phyloP scores from a whole-genome alignment of 2,329 filamentous ascomycete genomes.

The Aciculosporium take region DNA sequence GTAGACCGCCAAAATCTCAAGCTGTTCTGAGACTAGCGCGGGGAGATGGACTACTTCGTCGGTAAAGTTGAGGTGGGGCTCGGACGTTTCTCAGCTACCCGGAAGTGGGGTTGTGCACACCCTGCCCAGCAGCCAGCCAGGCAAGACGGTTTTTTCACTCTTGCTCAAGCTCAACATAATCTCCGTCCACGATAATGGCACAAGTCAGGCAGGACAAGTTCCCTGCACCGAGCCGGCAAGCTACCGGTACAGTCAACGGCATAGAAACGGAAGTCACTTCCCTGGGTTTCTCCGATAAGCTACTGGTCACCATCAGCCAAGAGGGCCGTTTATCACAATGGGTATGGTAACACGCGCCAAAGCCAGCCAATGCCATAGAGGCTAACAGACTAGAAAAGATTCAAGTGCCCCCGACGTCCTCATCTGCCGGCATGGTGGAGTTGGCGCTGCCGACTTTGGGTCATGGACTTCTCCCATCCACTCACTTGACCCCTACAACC shows the following conservation, averaged over 20 bases:
- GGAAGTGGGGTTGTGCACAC: no score
- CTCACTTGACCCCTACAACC: constrained; percentile 73
- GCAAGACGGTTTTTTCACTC: not conserved
- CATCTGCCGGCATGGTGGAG: constrained; percentile 49
- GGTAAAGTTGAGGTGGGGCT: not conserved
- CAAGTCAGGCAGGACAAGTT: constrained; percentile 43
- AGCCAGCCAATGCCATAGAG: not conserved
- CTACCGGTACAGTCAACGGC: constrained; percentile 49
- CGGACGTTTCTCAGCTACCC: not conserved
- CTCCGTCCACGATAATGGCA: constrained; percentile 11
- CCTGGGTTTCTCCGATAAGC: constrained; percentile 74
- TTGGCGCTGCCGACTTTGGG: constrained; percentile 36
- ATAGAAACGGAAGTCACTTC: constrained; percentile 57
- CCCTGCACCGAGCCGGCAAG: constrained; percentile 48
- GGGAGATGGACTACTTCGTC: constrained; percentile 8
- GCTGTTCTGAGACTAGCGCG: constrained; percentile 21
- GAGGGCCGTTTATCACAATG: constrained; percentile 78
- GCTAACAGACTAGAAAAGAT: constrained; percentile 34
- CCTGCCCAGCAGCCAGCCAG: not conserved
- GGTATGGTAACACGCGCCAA: constrained; percentile 37
- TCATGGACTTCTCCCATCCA: constrained; percentile 51
- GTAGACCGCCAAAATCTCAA: constrained; percentile 20
- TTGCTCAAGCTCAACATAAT: constrained; percentile 3
- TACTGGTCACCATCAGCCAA: constrained; percentile 80
- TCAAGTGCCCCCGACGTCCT: constrained; percentile 62